phyloP scores from a whole-genome alignment of 768 basidiomycete species.

The Lyophyllum semitale region DNA sequence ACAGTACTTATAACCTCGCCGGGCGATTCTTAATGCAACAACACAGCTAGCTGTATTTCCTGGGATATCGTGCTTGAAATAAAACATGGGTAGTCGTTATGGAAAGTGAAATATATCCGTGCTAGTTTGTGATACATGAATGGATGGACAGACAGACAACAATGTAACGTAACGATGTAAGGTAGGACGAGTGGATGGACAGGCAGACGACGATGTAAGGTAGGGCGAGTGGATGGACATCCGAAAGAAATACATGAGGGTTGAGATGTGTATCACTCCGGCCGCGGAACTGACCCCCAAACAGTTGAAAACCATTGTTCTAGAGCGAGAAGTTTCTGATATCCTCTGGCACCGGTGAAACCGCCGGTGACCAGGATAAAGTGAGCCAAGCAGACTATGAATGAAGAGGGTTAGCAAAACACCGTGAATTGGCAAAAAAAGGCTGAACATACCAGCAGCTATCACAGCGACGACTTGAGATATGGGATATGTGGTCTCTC shows the following conservation, averaged over 20 bases:
- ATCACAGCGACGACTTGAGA: slow-evolving; percentile 37
- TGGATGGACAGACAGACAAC: background rate
- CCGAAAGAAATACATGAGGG: background rate
- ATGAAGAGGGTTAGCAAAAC: slow-evolving; percentile 4
- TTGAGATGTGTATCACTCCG: background rate
- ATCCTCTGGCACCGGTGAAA: slow-evolving; percentile 46
- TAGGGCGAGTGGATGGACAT: background rate
- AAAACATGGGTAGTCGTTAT: background rate
- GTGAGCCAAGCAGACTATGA: slow-evolving; percentile 47
- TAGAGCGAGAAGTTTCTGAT: slow-evolving; percentile 43
- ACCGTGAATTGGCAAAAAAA: background rate
- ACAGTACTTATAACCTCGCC: slow-evolving; percentile 11
- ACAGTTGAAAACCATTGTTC: slow-evolving; percentile 37
- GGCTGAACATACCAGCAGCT: slow-evolving; percentile 30
- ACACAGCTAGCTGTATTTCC: slow-evolving; percentile 12
- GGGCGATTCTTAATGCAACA: slow-evolving; percentile 16
- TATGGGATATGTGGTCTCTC: slow-evolving; percentile 29
- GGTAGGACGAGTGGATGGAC: background rate
- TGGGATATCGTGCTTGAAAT: background rate
- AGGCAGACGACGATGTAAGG: background rate
- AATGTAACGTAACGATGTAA: too few species aligned
- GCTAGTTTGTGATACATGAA: background rate
- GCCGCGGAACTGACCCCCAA: background rate
- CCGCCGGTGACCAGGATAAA: slow-evolving; percentile 48
- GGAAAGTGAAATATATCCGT: background rate